Base-by-base conservation (phyloP, 2,329 filamentous ascomycete genomes). In the Trichoderma koningiopsis region DNA sequence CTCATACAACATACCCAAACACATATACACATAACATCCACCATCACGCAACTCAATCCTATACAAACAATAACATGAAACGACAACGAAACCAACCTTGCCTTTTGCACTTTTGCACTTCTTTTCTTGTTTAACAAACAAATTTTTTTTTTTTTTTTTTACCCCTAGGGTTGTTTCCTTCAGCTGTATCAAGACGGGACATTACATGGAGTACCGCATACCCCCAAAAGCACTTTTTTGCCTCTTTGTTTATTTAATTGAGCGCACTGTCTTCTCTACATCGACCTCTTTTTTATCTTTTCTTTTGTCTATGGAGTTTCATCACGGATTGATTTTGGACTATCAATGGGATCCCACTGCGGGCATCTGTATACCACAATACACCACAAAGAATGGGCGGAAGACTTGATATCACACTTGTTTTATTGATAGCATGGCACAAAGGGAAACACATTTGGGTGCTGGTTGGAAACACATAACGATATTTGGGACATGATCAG, bases 181-280 rank as follows among this genome's bases (percentile, higher is more conserved):
- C 11, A 77, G 73, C 79, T 83, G 81, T 84, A 83, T 69, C 77
- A 83, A 81, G 75, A 81, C 77, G 78, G 81, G 81, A 82, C 83
- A 83, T 83, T 76, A 77, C 73, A 82, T 75, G 82, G 83, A 83
- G 82, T 80, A 83, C 79, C 82, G 82, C 82, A 83, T 84, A 81
- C 81, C 81, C 81, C 81, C 82, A 78, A 76, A 71, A 74, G 70
- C 70, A 70, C 60, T 47, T 63, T 57, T 72, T 77, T 71, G 56
- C n/a, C 27, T 73, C 73, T 73, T 75, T 70, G 72, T 73, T 74
- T 74, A 72, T 63, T 71, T 71, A 62, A 70, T 74, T 71, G 71
- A 69, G 71, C 72, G 58, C 71, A 70, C 71, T 66, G 70, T 63
- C 71, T 67, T 75, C 70, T 70, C 69, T 73, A 72, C 58, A 71